A percentile compares a stretch with the other conserved stretches of the same genome.
Evolutionary conservation across 495 filamentous ascomycete species (phyloP).

Genomic region (Xylaria longipes): DNA sequence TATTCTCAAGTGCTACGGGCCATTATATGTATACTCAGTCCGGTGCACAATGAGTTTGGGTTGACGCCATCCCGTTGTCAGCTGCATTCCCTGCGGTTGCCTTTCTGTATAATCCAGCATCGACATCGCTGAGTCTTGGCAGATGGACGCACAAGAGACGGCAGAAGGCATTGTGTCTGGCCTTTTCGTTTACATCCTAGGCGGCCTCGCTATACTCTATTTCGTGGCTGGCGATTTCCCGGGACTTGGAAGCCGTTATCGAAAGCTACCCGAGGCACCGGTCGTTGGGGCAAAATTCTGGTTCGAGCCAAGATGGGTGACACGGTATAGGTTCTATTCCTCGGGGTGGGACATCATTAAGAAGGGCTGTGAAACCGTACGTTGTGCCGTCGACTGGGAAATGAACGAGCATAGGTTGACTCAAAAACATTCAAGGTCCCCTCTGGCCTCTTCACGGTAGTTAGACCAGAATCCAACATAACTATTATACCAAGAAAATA

Average conservation of each 20-base stretch:
- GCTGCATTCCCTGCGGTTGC: neutral
- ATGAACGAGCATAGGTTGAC: neutral
- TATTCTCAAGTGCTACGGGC: neutral
- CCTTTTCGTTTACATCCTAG: neutral
- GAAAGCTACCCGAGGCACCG: neutral
- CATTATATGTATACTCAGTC: neutral
- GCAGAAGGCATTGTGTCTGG: neutral
- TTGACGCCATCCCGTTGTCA: neutral
- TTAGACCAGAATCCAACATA: neutral
- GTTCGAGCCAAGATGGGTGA: slow-evolving; percentile 5
- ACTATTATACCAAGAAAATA: slow-evolving; percentile 12
- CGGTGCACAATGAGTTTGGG: neutral
- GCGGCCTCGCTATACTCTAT: neutral
- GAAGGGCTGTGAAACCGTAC: neutral
- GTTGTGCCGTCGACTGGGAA: neutral
- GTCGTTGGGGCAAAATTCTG: neutral
- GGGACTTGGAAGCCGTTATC: slow-evolving; percentile 3
- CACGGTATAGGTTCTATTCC: slow-evolving; percentile 4
- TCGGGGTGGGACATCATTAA: neutral
- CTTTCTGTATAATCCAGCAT: no score
- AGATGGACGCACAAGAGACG: neutral
- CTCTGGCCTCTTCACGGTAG: slow-evolving; percentile 1
- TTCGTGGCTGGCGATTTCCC: slow-evolving; percentile 2
- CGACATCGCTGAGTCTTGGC: neutral
- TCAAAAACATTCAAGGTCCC: neutral